These are phyloP conservation scores for Trichodelitschia bisporula DNA, from an alignment of 495 filamentous ascomycete species.

Conservation along the genomic window DNA sequence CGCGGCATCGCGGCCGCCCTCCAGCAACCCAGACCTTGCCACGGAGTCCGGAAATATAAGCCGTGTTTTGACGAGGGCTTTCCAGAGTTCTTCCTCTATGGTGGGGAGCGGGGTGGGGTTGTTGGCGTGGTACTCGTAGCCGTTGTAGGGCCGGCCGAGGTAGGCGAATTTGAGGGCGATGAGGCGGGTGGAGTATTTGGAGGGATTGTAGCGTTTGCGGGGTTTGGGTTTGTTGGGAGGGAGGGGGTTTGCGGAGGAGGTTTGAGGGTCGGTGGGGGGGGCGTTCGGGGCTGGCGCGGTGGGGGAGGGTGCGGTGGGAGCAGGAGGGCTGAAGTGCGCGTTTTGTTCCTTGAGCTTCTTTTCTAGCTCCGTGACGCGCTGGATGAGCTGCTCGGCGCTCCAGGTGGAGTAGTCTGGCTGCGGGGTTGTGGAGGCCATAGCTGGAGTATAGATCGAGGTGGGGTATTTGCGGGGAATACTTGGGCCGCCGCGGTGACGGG, in stretches of 20 bases:
- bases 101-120: slow-evolving; percentile 45
- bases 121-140: slow-evolving; percentile 56
- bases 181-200: slow-evolving; percentile 55
- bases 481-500: too few species aligned
- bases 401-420: slow-evolving; percentile 10
- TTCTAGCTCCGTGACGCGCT: slow-evolving; percentile 12
- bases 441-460: too few species aligned
- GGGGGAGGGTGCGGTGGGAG: slow-evolving; percentile 2
- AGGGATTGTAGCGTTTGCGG: slow-evolving; percentile 35
- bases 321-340: neutral
- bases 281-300: neutral
- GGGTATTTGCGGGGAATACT: too few species aligned
- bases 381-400: slow-evolving; percentile 8
- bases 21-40: slow-evolving; percentile 10
- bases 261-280: too few species aligned
- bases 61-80: slow-evolving; percentile 53
- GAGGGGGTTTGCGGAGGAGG: too few species aligned
- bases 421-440: neutral
- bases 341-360: slow-evolving; percentile 5
- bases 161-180: slow-evolving; percentile 91
- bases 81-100: slow-evolving; percentile 80
- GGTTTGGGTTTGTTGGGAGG: slow-evolving; percentile 9
- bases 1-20: slow-evolving; percentile 12
- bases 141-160: slow-evolving; percentile 71
- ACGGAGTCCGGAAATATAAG: slow-evolving; percentile 60